Percentiles rank a stretch among this genome's conserved stretches.
Evolutionary conservation across 1,139 yeast species (phyloP).

Genomic region (Sugiyamaella paludigena): DNA sequence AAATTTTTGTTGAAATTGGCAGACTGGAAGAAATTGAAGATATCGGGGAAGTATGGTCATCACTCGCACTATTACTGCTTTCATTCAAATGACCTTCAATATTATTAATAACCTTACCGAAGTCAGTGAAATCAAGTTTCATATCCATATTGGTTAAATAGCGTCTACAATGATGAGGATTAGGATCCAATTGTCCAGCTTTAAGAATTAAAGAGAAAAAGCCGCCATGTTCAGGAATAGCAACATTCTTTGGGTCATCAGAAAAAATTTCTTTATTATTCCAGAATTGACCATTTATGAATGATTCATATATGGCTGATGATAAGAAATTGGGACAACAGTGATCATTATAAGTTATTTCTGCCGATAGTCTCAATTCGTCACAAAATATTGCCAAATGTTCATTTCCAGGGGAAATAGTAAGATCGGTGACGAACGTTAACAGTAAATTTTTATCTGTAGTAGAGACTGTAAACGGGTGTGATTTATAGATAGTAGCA

Average conservation of each 20-base stretch:
- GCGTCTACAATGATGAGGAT: slow-evolving; percentile 6
- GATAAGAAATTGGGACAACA: slow-evolving; percentile 2
- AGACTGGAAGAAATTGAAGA: too few relatives aligned
- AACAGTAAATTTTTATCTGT: slow-evolving; percentile 1
- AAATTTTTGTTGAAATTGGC: not conserved
- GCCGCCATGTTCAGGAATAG: not conserved
- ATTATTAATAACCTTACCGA: not conserved
- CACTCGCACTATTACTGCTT: too few relatives aligned
- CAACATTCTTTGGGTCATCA: not conserved
- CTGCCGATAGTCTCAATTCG: slow-evolving; percentile 1
- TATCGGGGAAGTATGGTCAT: not conserved
- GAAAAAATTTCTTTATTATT: not conserved
- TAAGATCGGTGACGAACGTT: not conserved
- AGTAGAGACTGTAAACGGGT: slow-evolving; percentile 1
- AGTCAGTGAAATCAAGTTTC: not conserved
- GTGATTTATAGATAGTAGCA: slow-evolving; percentile 1
- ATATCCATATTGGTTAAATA: slow-evolving; percentile 5
- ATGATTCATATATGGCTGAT: not conserved
- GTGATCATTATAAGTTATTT: not conserved
- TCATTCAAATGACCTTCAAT: not conserved
- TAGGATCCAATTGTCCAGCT: slow-evolving; percentile 6
- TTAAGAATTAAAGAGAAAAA: slow-evolving; percentile 1
- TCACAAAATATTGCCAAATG: not conserved
- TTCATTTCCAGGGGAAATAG: slow-evolving; percentile 3
- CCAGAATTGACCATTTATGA: slow-evolving; percentile 2